These are phyloP conservation scores for Aspergillus ochraceoroseus DNA, from an alignment of 2,329 filamentous ascomycete species.

Conservation along the genomic window DNA sequence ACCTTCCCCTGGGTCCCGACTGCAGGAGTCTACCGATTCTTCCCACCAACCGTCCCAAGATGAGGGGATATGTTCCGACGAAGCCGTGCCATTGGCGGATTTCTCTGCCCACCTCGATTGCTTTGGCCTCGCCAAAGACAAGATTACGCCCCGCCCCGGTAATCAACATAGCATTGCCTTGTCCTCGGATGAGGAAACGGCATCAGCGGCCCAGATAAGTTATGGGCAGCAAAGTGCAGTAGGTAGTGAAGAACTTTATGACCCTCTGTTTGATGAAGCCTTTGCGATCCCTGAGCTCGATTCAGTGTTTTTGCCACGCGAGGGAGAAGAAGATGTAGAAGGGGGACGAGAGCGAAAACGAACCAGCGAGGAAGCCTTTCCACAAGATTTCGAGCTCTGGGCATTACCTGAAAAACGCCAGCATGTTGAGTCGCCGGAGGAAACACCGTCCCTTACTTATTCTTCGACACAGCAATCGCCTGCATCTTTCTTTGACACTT, in stretches of 20 bases:
- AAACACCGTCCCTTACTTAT: slow-evolving; percentile 20
- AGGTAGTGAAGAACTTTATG: slow-evolving; percentile 15
- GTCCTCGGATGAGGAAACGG: background rate
- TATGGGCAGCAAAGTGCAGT: too few species aligned
- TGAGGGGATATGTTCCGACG: slow-evolving; percentile 10
- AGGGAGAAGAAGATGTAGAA: too few species aligned
- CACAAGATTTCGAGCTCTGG: slow-evolving; percentile 15
- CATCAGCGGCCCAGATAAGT: too few species aligned
- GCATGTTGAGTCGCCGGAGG: slow-evolving; percentile 14
- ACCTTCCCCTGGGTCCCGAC: slow-evolving; percentile 39
- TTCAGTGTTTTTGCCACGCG: slow-evolving; percentile 11
- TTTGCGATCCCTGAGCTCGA: slow-evolving; percentile 20
- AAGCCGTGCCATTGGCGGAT: background rate
- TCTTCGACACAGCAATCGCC: slow-evolving; percentile 15
- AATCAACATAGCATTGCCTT: background rate
- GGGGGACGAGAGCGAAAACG: slow-evolving; percentile 27
- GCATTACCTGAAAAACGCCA: slow-evolving; percentile 20
- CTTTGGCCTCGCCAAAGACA: background rate
- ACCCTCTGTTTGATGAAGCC: slow-evolving; percentile 21
- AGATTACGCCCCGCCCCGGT: background rate
- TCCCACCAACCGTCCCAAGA: slow-evolving; percentile 8
- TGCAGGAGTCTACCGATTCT: slow-evolving; percentile 19
- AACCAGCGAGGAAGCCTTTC: slow-evolving; percentile 22
- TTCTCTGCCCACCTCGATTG: background rate
- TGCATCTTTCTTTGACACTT: slow-evolving; percentile 20